These are phyloP conservation scores for Artomyces pyxidatus DNA, from an alignment of 768 basidiomycete genomes.

Conservation along the genomic window DNA sequence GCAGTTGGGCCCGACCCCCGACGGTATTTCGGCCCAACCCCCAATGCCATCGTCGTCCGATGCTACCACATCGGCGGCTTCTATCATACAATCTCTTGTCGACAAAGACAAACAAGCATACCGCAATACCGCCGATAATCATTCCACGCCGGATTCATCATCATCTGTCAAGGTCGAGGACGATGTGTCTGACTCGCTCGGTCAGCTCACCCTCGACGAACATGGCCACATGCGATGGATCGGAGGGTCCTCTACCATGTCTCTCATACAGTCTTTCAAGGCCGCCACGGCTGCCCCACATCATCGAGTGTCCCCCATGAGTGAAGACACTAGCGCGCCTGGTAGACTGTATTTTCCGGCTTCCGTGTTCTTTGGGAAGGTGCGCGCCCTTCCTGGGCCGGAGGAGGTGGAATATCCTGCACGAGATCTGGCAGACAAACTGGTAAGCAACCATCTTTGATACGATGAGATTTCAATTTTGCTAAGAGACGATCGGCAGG, in stretches of 20 bases:
- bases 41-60: conserved; percentile 6
- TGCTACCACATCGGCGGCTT: conserved; percentile 12
- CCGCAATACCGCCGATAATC: conserved; percentile 12
- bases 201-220: conserved; percentile 82
- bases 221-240: conserved; percentile 91
- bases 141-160: conserved; percentile 27
- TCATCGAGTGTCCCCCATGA: conserved; percentile 75
- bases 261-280: conserved; percentile 81
- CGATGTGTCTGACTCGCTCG: conserved; percentile 79
- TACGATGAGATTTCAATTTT: conserved; percentile 8
- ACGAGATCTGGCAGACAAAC: conserved; percentile 77
- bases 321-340: conserved; percentile 73
- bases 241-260: conserved; percentile 88
- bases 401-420: conserved; percentile 86
- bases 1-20: conserved; percentile 45
- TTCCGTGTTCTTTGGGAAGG: conserved; percentile 79
- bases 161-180: conserved; percentile 54
- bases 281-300: conserved; percentile 66
- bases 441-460: conserved; percentile 42
- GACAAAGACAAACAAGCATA: conserved; percentile 15
- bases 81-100: conserved; percentile 19
- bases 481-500: conserved; percentile 36
- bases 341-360: conserved; percentile 88
- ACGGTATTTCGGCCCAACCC: conserved; percentile 5
- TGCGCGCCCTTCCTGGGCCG: conserved; percentile 70